Conservation (phyloP, 768 basidiomycete genomes). For the Leccinum boreale region DNA sequence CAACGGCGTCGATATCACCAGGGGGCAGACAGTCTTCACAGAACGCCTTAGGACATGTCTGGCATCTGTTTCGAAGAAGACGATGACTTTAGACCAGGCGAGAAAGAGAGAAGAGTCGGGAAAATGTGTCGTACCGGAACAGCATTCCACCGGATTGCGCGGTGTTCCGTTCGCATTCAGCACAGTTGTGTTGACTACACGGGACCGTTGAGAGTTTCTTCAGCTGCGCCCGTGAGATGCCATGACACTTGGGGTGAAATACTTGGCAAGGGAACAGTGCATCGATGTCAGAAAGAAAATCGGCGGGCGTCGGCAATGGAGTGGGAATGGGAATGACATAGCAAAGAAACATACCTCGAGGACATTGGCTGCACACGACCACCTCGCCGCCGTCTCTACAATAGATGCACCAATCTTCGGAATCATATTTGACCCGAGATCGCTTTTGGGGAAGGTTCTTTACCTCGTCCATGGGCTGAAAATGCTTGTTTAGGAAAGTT, state of each 20-base stretch:
- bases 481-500: slow-evolving; percentile 8
- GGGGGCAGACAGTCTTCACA: slow-evolving; percentile 60
- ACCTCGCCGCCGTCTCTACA: slow-evolving; percentile 61
- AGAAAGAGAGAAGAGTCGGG: not conserved
- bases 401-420: slow-evolving; percentile 56
- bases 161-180: slow-evolving; percentile 41
- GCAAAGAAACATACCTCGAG: slow-evolving; percentile 42
- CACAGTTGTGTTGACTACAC: slow-evolving; percentile 54
- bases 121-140: slow-evolving; percentile 42
- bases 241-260: slow-evolving; percentile 51
- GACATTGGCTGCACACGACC: slow-evolving; percentile 46
- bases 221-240: slow-evolving; percentile 32
- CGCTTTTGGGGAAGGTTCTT: slow-evolving; percentile 29
- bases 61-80: slow-evolving; percentile 38
- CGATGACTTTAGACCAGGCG: not conserved
- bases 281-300: not conserved
- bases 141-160: slow-evolving; percentile 53
- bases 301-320: slow-evolving; percentile 1
- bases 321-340: not conserved
- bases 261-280: slow-evolving; percentile 31
- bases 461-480: slow-evolving; percentile 12
- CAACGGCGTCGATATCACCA: slow-evolving; percentile 49
- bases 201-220: slow-evolving; percentile 22
- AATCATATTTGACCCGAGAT: slow-evolving; percentile 39
- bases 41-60: slow-evolving; percentile 55